These are phyloP conservation scores for Centaurea solstitialis DNA, from an alignment of 129 eudicot species.

Conservation along the genomic window DNA sequence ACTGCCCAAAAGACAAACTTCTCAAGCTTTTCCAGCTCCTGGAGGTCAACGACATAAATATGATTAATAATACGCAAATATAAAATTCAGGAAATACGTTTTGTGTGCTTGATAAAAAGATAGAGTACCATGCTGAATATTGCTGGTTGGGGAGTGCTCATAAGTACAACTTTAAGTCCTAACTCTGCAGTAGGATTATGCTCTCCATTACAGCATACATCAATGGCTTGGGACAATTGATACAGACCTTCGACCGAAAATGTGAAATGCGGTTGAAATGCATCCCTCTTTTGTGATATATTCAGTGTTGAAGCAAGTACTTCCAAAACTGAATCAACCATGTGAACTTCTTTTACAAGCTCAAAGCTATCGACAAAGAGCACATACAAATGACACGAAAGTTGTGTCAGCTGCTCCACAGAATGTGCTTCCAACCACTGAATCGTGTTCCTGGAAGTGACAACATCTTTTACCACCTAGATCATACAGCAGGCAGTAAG, in stretches of 20 bases:
- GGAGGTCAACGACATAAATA: conserved; percentile 16
- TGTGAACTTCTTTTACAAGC: conserved; percentile 28
- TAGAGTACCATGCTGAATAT: conserved; percentile 56
- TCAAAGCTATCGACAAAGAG: conserved; percentile 38
- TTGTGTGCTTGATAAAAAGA: conserved; percentile 1
- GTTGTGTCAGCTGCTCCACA: conserved; percentile 81
- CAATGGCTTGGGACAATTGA: conserved; percentile 54
- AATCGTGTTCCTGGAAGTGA: conserved; percentile 40
- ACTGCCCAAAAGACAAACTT: conserved; percentile 72
- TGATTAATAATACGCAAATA: not conserved
- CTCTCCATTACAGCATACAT: conserved; percentile 31
- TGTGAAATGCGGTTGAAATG: conserved; percentile 67
- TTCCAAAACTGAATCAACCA: conserved; percentile 43
- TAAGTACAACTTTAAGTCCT: conserved; percentile 72
- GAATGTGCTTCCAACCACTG: conserved; percentile 83
- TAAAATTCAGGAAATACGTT: not conserved
- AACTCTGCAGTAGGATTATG: conserved; percentile 38
- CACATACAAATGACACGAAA: conserved; percentile 53
- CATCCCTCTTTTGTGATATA: conserved; percentile 61
- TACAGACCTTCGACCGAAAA: conserved; percentile 57
- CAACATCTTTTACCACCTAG: conserved; percentile 50
- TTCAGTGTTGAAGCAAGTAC: conserved; percentile 45
- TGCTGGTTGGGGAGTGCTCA: conserved; percentile 69
- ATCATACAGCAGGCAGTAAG: conserved; percentile 6
- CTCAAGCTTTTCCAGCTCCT: conserved; percentile 63